Evolutionary conservation across 371 early-diverging fungal species (phyloP), one percentile per base, ranked within the genome.

Genomic region (Mucor saturninus): DNA sequence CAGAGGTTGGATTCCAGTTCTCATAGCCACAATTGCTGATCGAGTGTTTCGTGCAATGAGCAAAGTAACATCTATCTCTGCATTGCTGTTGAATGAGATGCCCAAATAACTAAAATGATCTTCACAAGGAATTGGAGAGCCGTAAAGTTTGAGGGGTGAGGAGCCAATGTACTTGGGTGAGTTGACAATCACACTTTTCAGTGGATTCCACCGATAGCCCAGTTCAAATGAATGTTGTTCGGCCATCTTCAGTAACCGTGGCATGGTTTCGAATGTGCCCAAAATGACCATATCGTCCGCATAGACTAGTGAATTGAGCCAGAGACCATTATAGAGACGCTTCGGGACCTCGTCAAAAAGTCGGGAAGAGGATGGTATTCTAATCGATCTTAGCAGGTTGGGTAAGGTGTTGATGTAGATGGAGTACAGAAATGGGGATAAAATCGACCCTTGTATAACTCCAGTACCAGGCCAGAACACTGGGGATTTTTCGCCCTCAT

Each of bases 51-150:
- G 6, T 42, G 2, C 11, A 11, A 49, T 15, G 5, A n/a, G 93
- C 89, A 49, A 1, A 15, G n/a, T 21, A 30, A 49, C 43, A 67
- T 63, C 0, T 67, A 66, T 1, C 53, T 58, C 2, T 67, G 65
- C 55, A 69, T 68, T 0, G 68, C 71, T 21, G 43, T 54, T 42
- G 11, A 42, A 13, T 4, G 42, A 4, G 4, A 42, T 42, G 10
- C 42, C 42, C 4, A 9, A n/a, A 13, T 42, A 42, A 0, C 10
- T 10, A 13, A 42, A 42, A n/a, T n/a, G 4, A 0, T 57, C 68
- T n/a, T 45, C 53, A 2, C 4, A 5, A 0, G 68, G 67, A 1
- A 67, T 35, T 2, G 32, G 10, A 5, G 48, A 37, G 3, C 49
- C 48, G 30, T 67, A 67, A 0, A 67, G 58, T 21, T 39, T 37